A percentile compares a stretch with the other conserved stretches of the same genome.
Conservation (phyloP, 805 yeast genomes). For the Teunomyces tritomae region DNA sequence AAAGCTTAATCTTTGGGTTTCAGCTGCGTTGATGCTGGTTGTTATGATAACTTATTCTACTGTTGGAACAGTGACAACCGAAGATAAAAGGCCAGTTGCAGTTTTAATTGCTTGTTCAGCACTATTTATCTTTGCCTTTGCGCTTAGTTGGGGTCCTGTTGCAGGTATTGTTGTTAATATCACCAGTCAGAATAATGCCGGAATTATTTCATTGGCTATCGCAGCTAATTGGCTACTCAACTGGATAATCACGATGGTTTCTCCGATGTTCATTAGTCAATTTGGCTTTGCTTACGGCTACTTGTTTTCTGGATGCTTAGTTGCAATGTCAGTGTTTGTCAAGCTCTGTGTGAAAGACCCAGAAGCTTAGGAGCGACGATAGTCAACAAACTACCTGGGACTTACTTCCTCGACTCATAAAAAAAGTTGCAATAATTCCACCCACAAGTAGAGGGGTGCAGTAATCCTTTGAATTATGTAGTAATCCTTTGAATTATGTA, state of each 20-base stretch:
- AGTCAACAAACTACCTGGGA: background rate
- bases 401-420: background rate
- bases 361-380: background rate
- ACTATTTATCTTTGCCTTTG: slow-evolving; percentile 19
- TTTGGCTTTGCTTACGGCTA: slow-evolving; percentile 19
- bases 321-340: slow-evolving; percentile 16
- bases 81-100: slow-evolving; percentile 1
- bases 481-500: background rate
- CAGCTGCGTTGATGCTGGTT: slow-evolving; percentile 14
- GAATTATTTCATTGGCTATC: slow-evolving; percentile 17
- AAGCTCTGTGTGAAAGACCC: background rate
- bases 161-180: slow-evolving; percentile 22
- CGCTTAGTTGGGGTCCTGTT: slow-evolving; percentile 34
- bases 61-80: slow-evolving; percentile 7
- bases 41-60: slow-evolving; percentile 15
- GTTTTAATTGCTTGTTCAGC: slow-evolving; percentile 16
- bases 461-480: background rate
- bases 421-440: background rate
- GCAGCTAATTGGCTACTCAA: slow-evolving; percentile 23
- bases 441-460: background rate
- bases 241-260: slow-evolving; percentile 18
- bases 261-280: slow-evolving; percentile 18
- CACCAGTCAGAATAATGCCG: slow-evolving; percentile 20
- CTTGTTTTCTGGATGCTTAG: slow-evolving; percentile 14
- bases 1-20: slow-evolving; percentile 11